Percentiles rank a stretch among this genome's conserved stretches.
Evolutionary conservation across 345 rosid genomes (phyloP).

Genomic region (Reutealis trisperma): DNA sequence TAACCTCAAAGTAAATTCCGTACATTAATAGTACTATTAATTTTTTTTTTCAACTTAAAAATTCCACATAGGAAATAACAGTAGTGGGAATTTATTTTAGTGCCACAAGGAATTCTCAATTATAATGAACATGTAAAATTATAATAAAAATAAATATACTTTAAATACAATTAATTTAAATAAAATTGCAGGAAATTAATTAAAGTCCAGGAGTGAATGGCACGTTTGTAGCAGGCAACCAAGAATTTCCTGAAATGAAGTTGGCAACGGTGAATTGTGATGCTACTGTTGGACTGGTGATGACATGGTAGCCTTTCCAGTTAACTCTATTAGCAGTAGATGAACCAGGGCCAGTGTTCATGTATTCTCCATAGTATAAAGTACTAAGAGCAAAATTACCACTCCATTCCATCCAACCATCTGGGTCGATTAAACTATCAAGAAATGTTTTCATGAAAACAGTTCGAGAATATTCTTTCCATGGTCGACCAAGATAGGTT

Average conservation of each 20-base stretch:
- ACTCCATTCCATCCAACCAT: conserved; percentile 71
- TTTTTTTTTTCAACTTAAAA: neutral
- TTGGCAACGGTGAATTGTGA: conserved; percentile 52
- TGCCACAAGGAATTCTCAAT: neutral
- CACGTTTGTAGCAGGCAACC: conserved; percentile 62
- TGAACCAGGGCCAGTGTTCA: conserved; percentile 68
- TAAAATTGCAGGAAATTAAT: neutral
- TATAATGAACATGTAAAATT: too few species aligned
- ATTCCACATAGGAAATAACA: neutral
- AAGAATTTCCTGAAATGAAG: conserved; percentile 51
- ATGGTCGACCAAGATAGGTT: conserved; percentile 68
- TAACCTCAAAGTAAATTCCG: neutral
- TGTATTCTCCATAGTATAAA: conserved; percentile 67
- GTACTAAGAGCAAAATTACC: conserved; percentile 54
- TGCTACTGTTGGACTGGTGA: conserved; percentile 46
- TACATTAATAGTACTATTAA: neutral
- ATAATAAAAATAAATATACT: neutral
- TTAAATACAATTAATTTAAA: neutral
- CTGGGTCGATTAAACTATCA: conserved; percentile 47
- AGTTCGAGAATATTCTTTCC: conserved; percentile 63
- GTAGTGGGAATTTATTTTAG: neutral
- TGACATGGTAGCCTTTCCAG: conserved; percentile 70
- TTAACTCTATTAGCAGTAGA: conserved; percentile 52
- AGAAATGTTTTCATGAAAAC: conserved; percentile 55
- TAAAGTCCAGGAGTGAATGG: conserved; percentile 66